phyloP scores from a whole-genome alignment of 768 basidiomycete species.

The Hysterangium stoloniferum region DNA sequence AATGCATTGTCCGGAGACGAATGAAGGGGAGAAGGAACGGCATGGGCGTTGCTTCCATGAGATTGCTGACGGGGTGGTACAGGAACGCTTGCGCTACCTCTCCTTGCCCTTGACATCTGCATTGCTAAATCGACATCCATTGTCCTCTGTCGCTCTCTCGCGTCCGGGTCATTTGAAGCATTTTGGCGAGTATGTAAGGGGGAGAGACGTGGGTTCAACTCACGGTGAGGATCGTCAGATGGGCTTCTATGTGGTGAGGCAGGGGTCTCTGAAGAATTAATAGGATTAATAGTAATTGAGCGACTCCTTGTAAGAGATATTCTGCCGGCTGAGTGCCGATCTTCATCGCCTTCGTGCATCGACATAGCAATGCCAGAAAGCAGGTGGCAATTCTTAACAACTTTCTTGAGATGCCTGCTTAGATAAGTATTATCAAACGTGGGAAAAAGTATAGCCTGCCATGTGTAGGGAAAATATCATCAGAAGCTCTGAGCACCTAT shows the following conservation, averaged over 20 bases:
- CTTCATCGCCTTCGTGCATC: not conserved
- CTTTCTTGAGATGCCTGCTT: too few relatives aligned
- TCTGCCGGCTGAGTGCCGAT: not conserved
- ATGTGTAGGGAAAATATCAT: too few relatives aligned
- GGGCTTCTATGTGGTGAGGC: not conserved
- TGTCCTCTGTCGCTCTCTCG: conserved; percentile 79
- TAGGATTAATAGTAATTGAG: conserved; percentile 8
- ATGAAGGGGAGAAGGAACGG: conserved; percentile 25
- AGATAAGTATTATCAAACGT: conserved; percentile 1
- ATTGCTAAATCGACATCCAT: conserved; percentile 83
- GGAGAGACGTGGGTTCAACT: conserved; percentile 42
- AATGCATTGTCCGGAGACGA: conserved; percentile 27
- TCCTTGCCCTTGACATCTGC: conserved; percentile 70
- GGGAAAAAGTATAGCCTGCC: too few relatives aligned
- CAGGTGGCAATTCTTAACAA: not conserved
- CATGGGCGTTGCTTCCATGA: conserved; percentile 28
- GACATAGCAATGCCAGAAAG: not conserved
- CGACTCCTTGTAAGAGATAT: not conserved
- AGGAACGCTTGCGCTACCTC: conserved; percentile 41
- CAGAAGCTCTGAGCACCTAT: conserved; percentile 5
- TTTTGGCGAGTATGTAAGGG: conserved; percentile 55
- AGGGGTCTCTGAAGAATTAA: not conserved
- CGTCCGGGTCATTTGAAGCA: conserved; percentile 56
- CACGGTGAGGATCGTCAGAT: not conserved
- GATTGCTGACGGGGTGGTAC: conserved; percentile 14